A percentile compares a stretch with the other conserved stretches of the same genome.
phyloP scores from a whole-genome alignment of 805 yeast genomes.

The Candida endomychidarum region DNA sequence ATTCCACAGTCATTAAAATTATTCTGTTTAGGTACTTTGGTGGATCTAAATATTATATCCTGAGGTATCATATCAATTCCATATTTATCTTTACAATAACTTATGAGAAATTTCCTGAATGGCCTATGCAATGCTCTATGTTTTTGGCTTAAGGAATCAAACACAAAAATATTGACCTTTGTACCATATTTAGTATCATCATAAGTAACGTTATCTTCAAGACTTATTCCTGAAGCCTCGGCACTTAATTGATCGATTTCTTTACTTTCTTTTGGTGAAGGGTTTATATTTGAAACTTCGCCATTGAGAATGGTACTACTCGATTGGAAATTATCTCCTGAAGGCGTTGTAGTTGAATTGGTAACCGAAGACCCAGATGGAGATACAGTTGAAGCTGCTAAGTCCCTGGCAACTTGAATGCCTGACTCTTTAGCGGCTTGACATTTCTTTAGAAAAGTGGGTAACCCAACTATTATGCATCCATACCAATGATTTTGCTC shows the following conservation, averaged over 20 bases:
- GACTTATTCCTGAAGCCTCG: not conserved
- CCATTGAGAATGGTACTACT: too few species aligned
- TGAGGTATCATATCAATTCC: slow-evolving; percentile 44
- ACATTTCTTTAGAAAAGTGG: slow-evolving; percentile 26
- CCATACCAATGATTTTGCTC: slow-evolving; percentile 87
- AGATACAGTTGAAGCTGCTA: too few species aligned
- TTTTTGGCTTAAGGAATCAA: slow-evolving; percentile 73
- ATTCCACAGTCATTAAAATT: slow-evolving; percentile 95
- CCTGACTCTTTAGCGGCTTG: not conserved
- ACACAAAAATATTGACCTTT: slow-evolving; percentile 48
- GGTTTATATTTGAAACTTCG: too few species aligned
- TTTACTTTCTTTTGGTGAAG: too few species aligned
- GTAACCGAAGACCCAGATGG: too few species aligned
- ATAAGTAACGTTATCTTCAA: too few species aligned
- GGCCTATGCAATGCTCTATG: slow-evolving; percentile 55
- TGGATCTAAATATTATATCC: slow-evolving; percentile 48
- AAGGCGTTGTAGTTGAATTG: too few species aligned
- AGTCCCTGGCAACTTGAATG: too few species aligned
- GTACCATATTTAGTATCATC: too few species aligned
- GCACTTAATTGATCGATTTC: not conserved
- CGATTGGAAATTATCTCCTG: too few species aligned
- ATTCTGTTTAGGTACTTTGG: slow-evolving; percentile 76
- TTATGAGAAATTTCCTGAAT: slow-evolving; percentile 57
- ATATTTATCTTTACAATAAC: slow-evolving; percentile 68
- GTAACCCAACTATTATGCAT: slow-evolving; percentile 62